A percentile compares a stretch with the other conserved stretches of the same genome.
These are phyloP conservation scores for Pseudevernia furfuracea DNA, from an alignment of 495 filamentous ascomycete species.

Conservation along the genomic window DNA sequence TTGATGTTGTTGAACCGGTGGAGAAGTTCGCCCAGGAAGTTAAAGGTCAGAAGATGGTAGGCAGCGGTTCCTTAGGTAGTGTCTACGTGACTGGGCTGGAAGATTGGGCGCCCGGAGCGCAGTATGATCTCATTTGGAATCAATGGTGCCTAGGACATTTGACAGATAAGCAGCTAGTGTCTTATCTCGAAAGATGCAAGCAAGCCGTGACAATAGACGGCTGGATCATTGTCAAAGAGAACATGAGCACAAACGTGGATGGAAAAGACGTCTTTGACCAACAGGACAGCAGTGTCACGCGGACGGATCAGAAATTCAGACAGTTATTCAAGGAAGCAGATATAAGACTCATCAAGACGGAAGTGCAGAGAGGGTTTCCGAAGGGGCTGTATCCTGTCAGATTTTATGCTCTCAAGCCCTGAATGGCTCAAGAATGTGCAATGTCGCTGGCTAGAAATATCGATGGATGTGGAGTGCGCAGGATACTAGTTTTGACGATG, in stretches of 20 bases:
- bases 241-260: conserved; percentile 50
- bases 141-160: conserved; percentile 94
- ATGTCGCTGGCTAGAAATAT: background rate
- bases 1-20: conserved; percentile 57
- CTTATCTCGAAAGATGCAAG: conserved; percentile 57
- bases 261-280: conserved; percentile 66
- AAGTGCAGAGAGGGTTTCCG: conserved; percentile 71
- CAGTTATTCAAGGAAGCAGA: conserved; percentile 61
- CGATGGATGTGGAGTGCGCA: background rate
- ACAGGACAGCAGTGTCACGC: conserved; percentile 71
- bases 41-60: conserved; percentile 28
- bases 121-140: conserved; percentile 56
- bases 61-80: conserved; percentile 44
- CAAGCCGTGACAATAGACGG: conserved; percentile 44
- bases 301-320: conserved; percentile 63
- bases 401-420: conserved; percentile 53
- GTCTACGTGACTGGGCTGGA: conserved; percentile 71
- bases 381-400: conserved; percentile 58
- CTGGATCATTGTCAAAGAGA: conserved; percentile 80
- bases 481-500: background rate
- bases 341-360: conserved; percentile 56
- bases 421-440: background rate
- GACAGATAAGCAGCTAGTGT: conserved; percentile 67
- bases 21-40: conserved; percentile 43
- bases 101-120: conserved; percentile 56